Conservation (phyloP, 371 early-diverging fungal species). For the Apophysomyces sp. region DNA sequence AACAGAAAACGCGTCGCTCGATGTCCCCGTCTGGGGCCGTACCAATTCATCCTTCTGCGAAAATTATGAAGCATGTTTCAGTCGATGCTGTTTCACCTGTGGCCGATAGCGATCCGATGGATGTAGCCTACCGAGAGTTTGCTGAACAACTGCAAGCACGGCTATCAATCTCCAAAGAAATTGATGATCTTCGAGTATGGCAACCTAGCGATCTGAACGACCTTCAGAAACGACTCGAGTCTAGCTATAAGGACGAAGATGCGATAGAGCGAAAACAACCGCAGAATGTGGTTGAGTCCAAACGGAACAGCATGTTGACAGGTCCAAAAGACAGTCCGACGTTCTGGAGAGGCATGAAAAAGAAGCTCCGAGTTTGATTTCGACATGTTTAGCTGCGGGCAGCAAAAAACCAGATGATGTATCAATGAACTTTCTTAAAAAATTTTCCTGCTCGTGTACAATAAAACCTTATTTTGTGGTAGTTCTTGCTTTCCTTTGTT, state of each 20-base stretch:
- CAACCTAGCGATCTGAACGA: slow-evolving; percentile 14
- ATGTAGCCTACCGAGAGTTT: slow-evolving; percentile 21
- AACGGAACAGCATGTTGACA: background rate
- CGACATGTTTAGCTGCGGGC: background rate
- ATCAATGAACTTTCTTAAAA: too few relatives aligned
- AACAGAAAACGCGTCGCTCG: background rate
- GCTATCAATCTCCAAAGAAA: slow-evolving; percentile 24
- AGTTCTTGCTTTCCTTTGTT: too few relatives aligned
- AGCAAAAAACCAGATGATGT: background rate
- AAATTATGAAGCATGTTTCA: background rate
- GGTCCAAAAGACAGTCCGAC: slow-evolving; percentile 11
- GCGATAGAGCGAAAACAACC: background rate
- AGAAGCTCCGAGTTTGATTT: slow-evolving; percentile 23
- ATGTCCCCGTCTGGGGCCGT: background rate
- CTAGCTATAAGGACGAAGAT: background rate
- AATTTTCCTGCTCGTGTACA: background rate
- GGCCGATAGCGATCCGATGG: slow-evolving; percentile 6
- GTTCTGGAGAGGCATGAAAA: slow-evolving; percentile 30
- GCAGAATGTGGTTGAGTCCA: slow-evolving; percentile 8
- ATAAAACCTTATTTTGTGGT: background rate
- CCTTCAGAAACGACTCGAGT: slow-evolving; percentile 10
- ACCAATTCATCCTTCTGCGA: background rate
- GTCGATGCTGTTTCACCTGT: slow-evolving; percentile 2
- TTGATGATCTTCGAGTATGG: slow-evolving; percentile 22
- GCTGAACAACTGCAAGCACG: slow-evolving; percentile 24